These are phyloP conservation scores for Leccinum aurantiacum DNA, from an alignment of 768 basidiomycete species.

Conservation along the genomic window DNA sequence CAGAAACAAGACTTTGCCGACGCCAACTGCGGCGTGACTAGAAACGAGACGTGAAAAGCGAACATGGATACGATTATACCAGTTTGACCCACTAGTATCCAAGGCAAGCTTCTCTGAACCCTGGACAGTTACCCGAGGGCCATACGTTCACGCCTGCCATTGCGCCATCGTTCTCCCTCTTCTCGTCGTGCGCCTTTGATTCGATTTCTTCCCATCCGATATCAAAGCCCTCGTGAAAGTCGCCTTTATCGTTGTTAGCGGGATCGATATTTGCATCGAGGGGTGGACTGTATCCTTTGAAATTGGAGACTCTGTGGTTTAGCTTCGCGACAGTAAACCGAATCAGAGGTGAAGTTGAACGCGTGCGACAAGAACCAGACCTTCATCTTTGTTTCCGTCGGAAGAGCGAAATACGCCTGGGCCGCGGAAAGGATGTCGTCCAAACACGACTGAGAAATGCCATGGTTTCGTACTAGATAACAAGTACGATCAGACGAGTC, in stretches of 20 bases:
- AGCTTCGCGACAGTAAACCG: constrained; percentile 42
- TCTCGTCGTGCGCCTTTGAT: constrained; percentile 24
- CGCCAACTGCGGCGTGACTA: constrained; percentile 50
- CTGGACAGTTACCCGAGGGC: constrained; percentile 61
- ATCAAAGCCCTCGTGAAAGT: constrained; percentile 90
- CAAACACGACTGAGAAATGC: constrained; percentile 56
- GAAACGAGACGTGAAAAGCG: constrained; percentile 25
- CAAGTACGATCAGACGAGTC: neutral
- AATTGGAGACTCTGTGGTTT: constrained; percentile 66
- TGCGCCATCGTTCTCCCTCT: constrained; percentile 44
- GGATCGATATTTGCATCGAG: constrained; percentile 76
- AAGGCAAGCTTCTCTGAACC: constrained; percentile 59
- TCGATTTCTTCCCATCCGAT: constrained; percentile 68
- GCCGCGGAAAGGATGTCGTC: constrained; percentile 44
- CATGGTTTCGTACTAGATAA: constrained; percentile 71
- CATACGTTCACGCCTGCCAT: constrained; percentile 79
- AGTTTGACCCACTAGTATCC: constrained; percentile 59
- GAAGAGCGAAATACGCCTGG: constrained; percentile 68
- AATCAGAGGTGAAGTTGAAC: neutral
- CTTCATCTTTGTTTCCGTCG: constrained; percentile 63
- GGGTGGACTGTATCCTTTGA: constrained; percentile 74
- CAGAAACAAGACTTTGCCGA: constrained; percentile 63
- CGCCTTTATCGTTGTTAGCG: constrained; percentile 61
- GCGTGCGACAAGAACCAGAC: constrained; percentile 33
- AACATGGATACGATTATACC: constrained; percentile 17